These are phyloP conservation scores for Cornus florida DNA, from an alignment of 148 eudicot species.

Conservation along the genomic window DNA sequence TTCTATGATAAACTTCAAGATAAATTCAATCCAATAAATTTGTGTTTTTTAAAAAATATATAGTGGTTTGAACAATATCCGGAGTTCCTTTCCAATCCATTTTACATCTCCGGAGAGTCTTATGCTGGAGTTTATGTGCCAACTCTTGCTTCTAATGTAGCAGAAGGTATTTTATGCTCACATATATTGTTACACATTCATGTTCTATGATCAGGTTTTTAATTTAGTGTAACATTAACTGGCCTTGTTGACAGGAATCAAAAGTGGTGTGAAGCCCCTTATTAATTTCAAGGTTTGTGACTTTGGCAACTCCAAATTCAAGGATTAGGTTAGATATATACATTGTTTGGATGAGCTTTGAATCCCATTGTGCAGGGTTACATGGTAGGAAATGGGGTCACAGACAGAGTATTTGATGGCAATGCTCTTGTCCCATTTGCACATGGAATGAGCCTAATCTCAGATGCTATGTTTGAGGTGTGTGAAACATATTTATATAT, in stretches of 20 bases:
- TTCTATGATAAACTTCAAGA: too few relatives aligned
- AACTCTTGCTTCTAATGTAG: constrained; percentile 80
- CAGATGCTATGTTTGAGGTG: too few relatives aligned
- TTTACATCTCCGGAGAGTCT: constrained; percentile 86
- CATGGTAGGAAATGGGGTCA: not conserved
- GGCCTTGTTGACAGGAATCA: not conserved
- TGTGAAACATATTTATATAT: too few relatives aligned
- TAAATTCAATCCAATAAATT: not conserved
- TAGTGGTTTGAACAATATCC: constrained; percentile 87
- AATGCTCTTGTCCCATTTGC: too few relatives aligned
- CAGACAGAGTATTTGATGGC: not conserved
- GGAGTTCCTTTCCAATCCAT: constrained; percentile 71
- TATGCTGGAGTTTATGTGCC: constrained; percentile 98
- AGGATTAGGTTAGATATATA: not conserved
- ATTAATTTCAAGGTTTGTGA: not conserved
- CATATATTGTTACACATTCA: too few relatives aligned
- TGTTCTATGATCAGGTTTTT: too few relatives aligned
- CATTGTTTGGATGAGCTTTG: not conserved
- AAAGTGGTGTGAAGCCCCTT: not conserved
- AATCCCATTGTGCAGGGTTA: not conserved
- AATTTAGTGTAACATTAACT: too few relatives aligned
- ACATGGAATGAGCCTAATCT: too few relatives aligned
- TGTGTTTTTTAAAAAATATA: constrained; percentile 11
- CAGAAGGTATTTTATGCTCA: constrained; percentile 48
- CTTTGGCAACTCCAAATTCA: not conserved